Evolutionary conservation across 2,329 filamentous ascomycete genomes (phyloP).

Genomic region (Aureobasidium pullulans): DNA sequence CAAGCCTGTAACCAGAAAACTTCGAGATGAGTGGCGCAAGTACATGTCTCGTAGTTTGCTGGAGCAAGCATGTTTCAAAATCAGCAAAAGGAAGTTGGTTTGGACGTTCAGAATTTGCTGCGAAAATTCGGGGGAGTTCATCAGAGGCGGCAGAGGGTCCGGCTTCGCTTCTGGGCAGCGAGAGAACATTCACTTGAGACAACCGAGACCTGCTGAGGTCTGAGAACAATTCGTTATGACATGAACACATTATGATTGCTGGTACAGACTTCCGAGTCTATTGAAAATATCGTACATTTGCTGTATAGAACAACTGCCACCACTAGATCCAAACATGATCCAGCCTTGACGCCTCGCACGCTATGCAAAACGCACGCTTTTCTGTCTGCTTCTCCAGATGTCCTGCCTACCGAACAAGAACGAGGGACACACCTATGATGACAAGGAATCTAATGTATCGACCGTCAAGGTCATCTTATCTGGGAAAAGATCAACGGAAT

Average conservation of each 20-base stretch:
- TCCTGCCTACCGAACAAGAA: background rate
- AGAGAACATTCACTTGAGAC: too few relatives aligned
- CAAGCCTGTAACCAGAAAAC: too few relatives aligned
- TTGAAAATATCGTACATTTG: conserved; percentile 6
- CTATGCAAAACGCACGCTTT: background rate
- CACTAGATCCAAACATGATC: conserved; percentile 5
- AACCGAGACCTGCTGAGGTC: too few relatives aligned
- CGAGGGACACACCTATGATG: background rate
- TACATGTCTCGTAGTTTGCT: too few relatives aligned
- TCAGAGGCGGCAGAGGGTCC: too few relatives aligned
- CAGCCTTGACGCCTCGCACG: background rate
- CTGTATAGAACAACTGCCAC: conserved; percentile 2
- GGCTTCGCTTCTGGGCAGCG: background rate
- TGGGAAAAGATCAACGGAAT: background rate
- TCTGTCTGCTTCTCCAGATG: background rate
- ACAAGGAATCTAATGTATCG: background rate
- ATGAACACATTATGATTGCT: background rate
- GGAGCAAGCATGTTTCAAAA: too few relatives aligned
- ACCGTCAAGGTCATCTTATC: background rate
- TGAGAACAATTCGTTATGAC: too few relatives aligned
- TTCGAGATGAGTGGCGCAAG: too few relatives aligned
- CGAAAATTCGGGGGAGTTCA: background rate
- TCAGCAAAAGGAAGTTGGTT: too few relatives aligned
- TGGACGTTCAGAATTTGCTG: background rate
- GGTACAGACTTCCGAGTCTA: background rate